phyloP scores from a whole-genome alignment of 1,139 yeast species.

The Geotrichum cucujoidarum region DNA sequence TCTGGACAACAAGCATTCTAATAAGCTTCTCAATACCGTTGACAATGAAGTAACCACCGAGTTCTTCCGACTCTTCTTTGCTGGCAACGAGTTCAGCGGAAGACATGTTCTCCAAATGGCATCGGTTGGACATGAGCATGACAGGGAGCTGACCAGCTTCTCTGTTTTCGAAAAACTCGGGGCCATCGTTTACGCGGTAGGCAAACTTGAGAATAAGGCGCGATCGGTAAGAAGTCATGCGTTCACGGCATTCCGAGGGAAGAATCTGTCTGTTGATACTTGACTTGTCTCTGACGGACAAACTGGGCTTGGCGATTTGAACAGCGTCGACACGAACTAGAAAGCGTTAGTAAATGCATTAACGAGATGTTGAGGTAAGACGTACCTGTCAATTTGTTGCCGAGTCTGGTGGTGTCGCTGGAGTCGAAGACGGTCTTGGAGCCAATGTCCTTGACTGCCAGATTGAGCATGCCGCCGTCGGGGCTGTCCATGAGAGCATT shows the following conservation, averaged over 20 bases:
- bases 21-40: constrained; percentile 95
- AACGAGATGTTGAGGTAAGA: constrained; percentile 1
- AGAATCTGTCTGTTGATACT: constrained; percentile 74
- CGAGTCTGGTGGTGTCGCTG: constrained; percentile 58
- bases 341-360: neutral
- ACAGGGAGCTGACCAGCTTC: constrained; percentile 91
- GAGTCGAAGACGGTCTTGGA: constrained; percentile 78
- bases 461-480: constrained; percentile 70
- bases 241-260: constrained; percentile 83
- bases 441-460: constrained; percentile 88
- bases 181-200: constrained; percentile 86
- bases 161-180: constrained; percentile 65
- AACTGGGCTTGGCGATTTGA: constrained; percentile 78
- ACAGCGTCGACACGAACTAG: constrained; percentile 75
- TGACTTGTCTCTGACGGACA: constrained; percentile 68
- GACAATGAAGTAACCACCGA: constrained; percentile 94
- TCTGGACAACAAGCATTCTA: constrained; percentile 96
- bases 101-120: constrained; percentile 78
- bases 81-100: constrained; percentile 73
- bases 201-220: constrained; percentile 70
- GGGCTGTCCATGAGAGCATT: constrained; percentile 86
- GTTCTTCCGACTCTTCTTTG: constrained; percentile 90
- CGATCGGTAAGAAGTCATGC: constrained; percentile 48
- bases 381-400: constrained; percentile 61
- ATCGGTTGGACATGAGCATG: constrained; percentile 84